Evolutionary conservation across 2,329 filamentous ascomycete species (phyloP).

Genomic region (Sarocladiaceae sp.): DNA sequence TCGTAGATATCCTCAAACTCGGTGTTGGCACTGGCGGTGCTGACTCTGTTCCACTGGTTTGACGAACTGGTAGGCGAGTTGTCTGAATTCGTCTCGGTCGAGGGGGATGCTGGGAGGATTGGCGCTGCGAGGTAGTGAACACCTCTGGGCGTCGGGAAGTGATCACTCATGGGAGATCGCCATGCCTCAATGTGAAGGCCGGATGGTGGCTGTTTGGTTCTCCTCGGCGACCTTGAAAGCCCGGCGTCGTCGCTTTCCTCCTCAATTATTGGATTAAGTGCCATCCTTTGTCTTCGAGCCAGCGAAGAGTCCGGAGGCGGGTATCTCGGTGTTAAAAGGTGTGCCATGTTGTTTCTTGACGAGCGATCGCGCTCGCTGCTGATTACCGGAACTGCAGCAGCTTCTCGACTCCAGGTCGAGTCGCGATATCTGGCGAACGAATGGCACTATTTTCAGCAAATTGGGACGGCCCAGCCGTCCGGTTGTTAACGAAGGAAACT

Average conservation of each 20-base stretch:
- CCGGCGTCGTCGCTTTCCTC: conserved; percentile 38
- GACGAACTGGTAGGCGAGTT: conserved; percentile 50
- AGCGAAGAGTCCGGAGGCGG: conserved; percentile 46
- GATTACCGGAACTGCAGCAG: background rate
- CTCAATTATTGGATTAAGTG: conserved; percentile 62
- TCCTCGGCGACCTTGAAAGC: background rate
- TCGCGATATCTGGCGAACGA: background rate
- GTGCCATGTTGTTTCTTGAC: conserved; percentile 3
- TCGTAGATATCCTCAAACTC: conserved; percentile 78
- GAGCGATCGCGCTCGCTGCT: background rate
- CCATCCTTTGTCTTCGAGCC: conserved; percentile 45
- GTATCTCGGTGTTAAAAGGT: conserved; percentile 24
- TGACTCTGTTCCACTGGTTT: conserved; percentile 57
- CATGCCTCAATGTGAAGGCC: conserved; percentile 50
- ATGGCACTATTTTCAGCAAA: conserved; percentile 9
- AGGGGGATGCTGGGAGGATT: conserved; percentile 55
- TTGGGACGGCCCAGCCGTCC: conserved; percentile 27
- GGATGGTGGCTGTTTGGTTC: conserved; percentile 17
- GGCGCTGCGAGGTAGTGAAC: conserved; percentile 58
- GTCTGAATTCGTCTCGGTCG: conserved; percentile 45
- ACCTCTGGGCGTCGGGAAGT: conserved; percentile 69
- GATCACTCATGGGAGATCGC: conserved; percentile 53
- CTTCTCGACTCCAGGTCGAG: conserved; percentile 4
- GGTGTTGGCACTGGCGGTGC: conserved; percentile 57
- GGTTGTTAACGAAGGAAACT: conserved; percentile 15